Evolutionary conservation across 345 rosid species (phyloP).

Genomic region (Brassica cretica): DNA sequence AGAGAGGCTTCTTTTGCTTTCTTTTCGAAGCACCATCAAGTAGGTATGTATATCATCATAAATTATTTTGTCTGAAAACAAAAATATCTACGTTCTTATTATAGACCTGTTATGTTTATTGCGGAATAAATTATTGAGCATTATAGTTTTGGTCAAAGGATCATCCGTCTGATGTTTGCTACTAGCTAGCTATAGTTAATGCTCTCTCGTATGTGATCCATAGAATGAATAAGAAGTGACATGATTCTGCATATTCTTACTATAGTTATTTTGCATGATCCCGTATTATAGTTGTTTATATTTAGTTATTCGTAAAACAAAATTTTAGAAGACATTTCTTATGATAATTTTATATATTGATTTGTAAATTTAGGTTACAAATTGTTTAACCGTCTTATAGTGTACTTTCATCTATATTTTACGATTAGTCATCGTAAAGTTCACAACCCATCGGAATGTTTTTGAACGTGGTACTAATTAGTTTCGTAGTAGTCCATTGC

Average conservation of each 20-base stretch:
- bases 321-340: background rate
- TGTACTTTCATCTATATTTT: background rate
- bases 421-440: background rate
- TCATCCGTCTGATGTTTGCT: slow-evolving; percentile 20
- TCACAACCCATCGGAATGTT: background rate
- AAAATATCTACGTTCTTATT: slow-evolving; percentile 14
- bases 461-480: background rate
- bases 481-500: background rate
- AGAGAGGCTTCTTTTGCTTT: slow-evolving; percentile 28
- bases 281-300: background rate
- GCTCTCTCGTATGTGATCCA: slow-evolving; percentile 3
- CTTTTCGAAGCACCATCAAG: slow-evolving; percentile 36
- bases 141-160: slow-evolving; percentile 33
- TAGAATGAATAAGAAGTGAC: slow-evolving; percentile 3
- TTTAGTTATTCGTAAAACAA: background rate
- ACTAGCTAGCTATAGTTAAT: slow-evolving; percentile 21
- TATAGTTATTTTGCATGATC: background rate
- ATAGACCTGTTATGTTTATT: slow-evolving; percentile 10
- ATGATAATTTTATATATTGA: background rate
- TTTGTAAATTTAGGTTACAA: background rate
- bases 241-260: background rate
- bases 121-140: slow-evolving; percentile 6
- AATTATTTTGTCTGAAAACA: background rate
- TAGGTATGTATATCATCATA: slow-evolving; percentile 16
- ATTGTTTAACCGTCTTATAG: background rate